phyloP scores from a whole-genome alignment of 106 monocot genomes.

The Dioscorea zingiberensis region DNA sequence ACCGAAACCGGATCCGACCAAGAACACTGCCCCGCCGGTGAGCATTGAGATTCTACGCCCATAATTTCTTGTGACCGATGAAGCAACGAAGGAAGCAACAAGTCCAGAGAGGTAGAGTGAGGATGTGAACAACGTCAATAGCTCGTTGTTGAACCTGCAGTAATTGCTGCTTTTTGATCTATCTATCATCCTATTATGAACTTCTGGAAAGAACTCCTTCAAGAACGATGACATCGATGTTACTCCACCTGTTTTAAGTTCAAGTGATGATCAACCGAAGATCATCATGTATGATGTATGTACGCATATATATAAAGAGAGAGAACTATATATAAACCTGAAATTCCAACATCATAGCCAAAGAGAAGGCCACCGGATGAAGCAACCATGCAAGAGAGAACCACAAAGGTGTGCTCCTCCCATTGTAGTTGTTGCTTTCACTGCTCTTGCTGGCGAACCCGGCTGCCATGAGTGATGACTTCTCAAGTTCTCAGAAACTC shows the following conservation, averaged over 20 bases:
- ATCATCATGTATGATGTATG: neutral
- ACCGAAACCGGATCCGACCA: neutral
- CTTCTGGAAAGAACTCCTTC: conserved; percentile 28
- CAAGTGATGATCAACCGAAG: too few species aligned
- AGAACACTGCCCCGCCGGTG: conserved; percentile 7
- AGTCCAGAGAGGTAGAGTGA: conserved; percentile 24
- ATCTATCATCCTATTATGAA: conserved; percentile 3
- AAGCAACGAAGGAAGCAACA: conserved; percentile 4
- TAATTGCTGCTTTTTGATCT: conserved; percentile 12
- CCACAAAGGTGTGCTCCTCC: neutral
- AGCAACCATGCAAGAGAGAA: conserved; percentile 7
- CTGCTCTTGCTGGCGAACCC: too few species aligned
- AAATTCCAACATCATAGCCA: conserved; percentile 19
- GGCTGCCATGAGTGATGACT: too few species aligned
- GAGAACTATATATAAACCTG: neutral
- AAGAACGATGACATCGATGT: conserved; percentile 33
- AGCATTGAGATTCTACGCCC: conserved; percentile 8
- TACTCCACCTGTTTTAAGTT: conserved; percentile 28
- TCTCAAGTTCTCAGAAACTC: too few species aligned
- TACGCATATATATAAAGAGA: neutral
- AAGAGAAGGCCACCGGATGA: conserved; percentile 9
- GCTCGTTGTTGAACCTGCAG: conserved; percentile 35
- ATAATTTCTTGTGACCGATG: neutral
- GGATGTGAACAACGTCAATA: conserved; percentile 25
- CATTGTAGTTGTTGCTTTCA: neutral